These are phyloP conservation scores for Tremellales sp. DNA, from an alignment of 1,284 basidiomycete species.

Conservation along the genomic window DNA sequence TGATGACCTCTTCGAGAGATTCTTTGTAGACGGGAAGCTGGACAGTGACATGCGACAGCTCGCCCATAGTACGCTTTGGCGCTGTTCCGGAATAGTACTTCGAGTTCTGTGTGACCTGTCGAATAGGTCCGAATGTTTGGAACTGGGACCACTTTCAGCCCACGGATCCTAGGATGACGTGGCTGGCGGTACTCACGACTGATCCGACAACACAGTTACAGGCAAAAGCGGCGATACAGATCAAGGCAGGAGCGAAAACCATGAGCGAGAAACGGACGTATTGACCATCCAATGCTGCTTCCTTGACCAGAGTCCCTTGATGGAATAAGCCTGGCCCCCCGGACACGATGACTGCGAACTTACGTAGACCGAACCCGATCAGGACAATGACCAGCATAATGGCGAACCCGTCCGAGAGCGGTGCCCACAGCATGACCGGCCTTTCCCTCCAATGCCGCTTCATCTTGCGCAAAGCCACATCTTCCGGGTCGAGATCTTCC, in stretches of 20 bases:
- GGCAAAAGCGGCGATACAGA: conserved; percentile 49
- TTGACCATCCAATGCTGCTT: conserved; percentile 52
- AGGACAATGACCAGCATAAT: conserved; percentile 36
- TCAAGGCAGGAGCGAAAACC: conserved; percentile 50
- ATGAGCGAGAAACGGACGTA: conserved; percentile 52
- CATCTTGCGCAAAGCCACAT: conserved; percentile 17
- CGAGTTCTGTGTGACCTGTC: conserved; percentile 54
- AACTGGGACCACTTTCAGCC: no score
- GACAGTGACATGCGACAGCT: conserved; percentile 57
- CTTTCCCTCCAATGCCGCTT: conserved; percentile 35
- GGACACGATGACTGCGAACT: conserved; percentile 5
- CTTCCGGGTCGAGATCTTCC: conserved; percentile 25
- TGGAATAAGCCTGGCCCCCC: neutral
- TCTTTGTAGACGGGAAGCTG: conserved; percentile 66
- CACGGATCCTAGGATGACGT: conserved; percentile 20
- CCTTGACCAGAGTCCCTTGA: conserved; percentile 51
- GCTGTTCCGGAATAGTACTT: conserved; percentile 53
- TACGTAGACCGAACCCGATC: conserved; percentile 32
- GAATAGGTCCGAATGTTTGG: conserved; percentile 52
- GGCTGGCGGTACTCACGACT: conserved; percentile 36
- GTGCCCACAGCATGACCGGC: conserved; percentile 51
- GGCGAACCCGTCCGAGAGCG: conserved; percentile 54
- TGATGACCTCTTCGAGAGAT: conserved; percentile 52
- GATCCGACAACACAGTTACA: conserved; percentile 21
- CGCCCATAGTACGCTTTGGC: conserved; percentile 40